Evolutionary conservation across 2,329 filamentous ascomycete genomes (phyloP).

Genomic region (Phoma sp.): DNA sequence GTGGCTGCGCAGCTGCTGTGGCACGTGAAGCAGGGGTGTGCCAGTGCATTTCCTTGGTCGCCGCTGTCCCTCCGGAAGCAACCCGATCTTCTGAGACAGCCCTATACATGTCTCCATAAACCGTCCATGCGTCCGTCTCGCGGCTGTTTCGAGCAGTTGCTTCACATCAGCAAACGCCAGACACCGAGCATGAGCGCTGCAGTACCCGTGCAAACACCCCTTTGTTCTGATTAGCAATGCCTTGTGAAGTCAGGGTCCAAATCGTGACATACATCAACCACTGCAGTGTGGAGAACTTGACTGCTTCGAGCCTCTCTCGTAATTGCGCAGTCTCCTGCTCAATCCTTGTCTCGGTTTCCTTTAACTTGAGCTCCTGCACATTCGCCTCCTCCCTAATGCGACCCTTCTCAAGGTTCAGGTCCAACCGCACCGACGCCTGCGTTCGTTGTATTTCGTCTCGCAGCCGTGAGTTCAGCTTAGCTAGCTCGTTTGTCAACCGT

Average conservation of each 20-base stretch:
- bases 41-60: slow-evolving; percentile 14
- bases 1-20: slow-evolving; percentile 28
- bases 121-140: slow-evolving; percentile 4
- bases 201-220: slow-evolving; percentile 71
- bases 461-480: slow-evolving; percentile 87
- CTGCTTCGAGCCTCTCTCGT: slow-evolving; percentile 90
- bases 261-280: slow-evolving; percentile 85
- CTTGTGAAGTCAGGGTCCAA: neutral
- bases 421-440: slow-evolving; percentile 88
- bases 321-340: slow-evolving; percentile 95
- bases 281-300: slow-evolving; percentile 97
- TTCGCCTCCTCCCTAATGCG: slow-evolving; percentile 96
- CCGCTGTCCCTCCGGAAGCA: slow-evolving; percentile 11
- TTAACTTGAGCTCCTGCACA: slow-evolving; percentile 95
- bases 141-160: slow-evolving; percentile 9
- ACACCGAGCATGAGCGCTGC: slow-evolving; percentile 72
- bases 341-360: slow-evolving; percentile 98
- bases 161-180: slow-evolving; percentile 70
- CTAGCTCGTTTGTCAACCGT: slow-evolving; percentile 89
- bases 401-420: slow-evolving; percentile 96
- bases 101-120: slow-evolving; percentile 3
- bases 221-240: slow-evolving; percentile 42
- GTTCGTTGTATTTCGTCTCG: slow-evolving; percentile 94
- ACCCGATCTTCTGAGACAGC: slow-evolving; percentile 10
- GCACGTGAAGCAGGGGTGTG: slow-evolving; percentile 28